Conservation (phyloP, 2,329 filamentous ascomycete genomes). For the Colletotrichum sp. region DNA sequence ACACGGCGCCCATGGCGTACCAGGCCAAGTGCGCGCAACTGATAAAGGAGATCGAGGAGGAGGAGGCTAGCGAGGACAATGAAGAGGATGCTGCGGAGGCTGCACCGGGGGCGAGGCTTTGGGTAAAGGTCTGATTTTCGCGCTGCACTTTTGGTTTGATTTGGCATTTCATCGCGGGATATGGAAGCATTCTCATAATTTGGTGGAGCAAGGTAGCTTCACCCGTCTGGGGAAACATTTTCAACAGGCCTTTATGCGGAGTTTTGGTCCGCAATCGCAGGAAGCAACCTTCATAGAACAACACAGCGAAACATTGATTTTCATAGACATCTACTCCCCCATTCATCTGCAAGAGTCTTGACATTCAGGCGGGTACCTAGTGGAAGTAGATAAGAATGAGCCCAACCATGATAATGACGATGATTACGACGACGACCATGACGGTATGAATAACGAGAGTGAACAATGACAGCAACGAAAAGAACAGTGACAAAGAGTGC, state of each 20-base stretch:
- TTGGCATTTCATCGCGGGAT: background rate
- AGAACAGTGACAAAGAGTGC: too few relatives aligned
- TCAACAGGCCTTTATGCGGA: background rate
- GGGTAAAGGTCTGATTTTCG: background rate
- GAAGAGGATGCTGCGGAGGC: background rate
- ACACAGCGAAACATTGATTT: background rate
- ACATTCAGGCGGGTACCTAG: too few relatives aligned
- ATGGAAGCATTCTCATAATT: background rate
- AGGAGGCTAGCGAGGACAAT: background rate
- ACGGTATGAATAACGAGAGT: too few relatives aligned
- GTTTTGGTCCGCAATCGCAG: background rate
- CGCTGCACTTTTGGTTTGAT: background rate
- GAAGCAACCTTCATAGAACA: background rate
- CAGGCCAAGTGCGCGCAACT: background rate
- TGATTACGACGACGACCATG: too few relatives aligned
- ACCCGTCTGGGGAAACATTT: background rate
- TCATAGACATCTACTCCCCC: fast-evolving
- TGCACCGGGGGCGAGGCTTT: background rate
- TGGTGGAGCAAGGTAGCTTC: background rate
- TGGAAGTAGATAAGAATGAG: too few relatives aligned
- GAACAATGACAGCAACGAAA: too few relatives aligned
- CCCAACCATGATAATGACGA: too few relatives aligned
- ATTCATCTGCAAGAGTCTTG: too few relatives aligned
- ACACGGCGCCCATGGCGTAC: background rate
- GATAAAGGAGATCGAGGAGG: background rate